These are phyloP conservation scores for Cajanus cajan DNA, from an alignment of 306 rosid genomes.

Conservation along the genomic window DNA sequence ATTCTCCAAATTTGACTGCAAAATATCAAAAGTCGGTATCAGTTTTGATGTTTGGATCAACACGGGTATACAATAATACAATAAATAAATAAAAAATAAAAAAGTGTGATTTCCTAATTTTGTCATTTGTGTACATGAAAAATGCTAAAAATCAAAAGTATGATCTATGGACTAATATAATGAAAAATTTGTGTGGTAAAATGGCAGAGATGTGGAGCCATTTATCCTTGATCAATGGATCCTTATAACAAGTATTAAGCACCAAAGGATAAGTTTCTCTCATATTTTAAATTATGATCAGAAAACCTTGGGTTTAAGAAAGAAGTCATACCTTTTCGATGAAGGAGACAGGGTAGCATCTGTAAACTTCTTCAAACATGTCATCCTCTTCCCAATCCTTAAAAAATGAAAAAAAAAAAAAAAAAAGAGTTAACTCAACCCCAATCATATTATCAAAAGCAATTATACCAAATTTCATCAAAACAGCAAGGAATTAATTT, in stretches of 20 bases:
- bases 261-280: neutral
- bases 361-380: conserved; percentile 35
- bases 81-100: neutral
- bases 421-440: neutral
- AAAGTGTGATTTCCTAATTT: too few relatives aligned
- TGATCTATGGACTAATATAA: neutral
- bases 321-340: conserved; percentile 37
- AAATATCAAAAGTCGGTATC: neutral
- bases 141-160: neutral
- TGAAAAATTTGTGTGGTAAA: neutral
- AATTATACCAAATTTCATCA: neutral
- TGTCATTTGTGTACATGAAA: neutral
- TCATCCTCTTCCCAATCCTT: neutral
- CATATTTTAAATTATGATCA: too few relatives aligned
- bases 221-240: neutral
- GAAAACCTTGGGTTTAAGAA: too few relatives aligned
- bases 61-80: too few relatives aligned
- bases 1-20: conserved; percentile 51
- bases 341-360: conserved; percentile 40
- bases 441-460: neutral
- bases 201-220: neutral
- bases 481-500: neutral
- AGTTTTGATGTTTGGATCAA: neutral
- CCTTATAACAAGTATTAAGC: neutral
- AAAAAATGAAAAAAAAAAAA: neutral